Base-by-base conservation (phyloP, 2,329 filamentous ascomycete species). In the Sporothrix dimorphospora region DNA sequence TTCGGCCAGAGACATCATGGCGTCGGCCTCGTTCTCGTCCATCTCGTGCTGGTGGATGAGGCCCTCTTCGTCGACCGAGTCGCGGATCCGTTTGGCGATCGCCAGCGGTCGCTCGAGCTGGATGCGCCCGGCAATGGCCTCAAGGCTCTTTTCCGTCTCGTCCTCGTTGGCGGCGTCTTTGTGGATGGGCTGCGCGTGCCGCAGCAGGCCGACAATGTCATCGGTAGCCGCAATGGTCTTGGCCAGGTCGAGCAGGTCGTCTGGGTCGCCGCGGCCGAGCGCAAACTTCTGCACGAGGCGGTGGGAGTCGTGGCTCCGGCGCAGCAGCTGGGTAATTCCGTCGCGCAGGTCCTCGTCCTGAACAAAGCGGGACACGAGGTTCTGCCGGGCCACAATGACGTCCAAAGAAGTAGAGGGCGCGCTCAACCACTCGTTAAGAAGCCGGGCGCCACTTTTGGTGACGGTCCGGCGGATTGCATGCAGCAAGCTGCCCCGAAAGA, bases 231-330 rank as follows among this genome's bases (percentile, higher is more conserved):
- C 82, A 73, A 98, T 92, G 0, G 96, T 97, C 76, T 88, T 91
- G 0, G 93, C 93, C 16, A 99, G 85, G 67, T 90, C 92, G 57
- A 98, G 84, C 49, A 99, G 86, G 80, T 98, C 96, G 78, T 98
- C 95, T 0, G 95, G 88, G 77, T 97, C 92, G n/a, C 95, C 96
- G 74, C 93, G 89, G 12, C 95, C 94, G 9, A 98, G 87, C 0
- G 95, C 92, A 80, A 99, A 98, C 79, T 96, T 98, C 78, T 98
- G 96, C 1, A 97, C 90, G 3, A 99, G 85, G 1, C 96, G 92
- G 78, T 97, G 91, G 1, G 93, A 94, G 81, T 99, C 96, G 76
- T 94, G 91, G 69, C 91, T 95, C 30, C 89, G 87, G 74, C 89
- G 88, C 1, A 99, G 85, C 2, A 97, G 84, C 19, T 88, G 79